Percentiles rank a stretch among this genome's conserved stretches.
These are phyloP conservation scores for Fraxinus xanthoxyloides DNA, from an alignment of 305 asterid genomes.

Conservation along the genomic window DNA sequence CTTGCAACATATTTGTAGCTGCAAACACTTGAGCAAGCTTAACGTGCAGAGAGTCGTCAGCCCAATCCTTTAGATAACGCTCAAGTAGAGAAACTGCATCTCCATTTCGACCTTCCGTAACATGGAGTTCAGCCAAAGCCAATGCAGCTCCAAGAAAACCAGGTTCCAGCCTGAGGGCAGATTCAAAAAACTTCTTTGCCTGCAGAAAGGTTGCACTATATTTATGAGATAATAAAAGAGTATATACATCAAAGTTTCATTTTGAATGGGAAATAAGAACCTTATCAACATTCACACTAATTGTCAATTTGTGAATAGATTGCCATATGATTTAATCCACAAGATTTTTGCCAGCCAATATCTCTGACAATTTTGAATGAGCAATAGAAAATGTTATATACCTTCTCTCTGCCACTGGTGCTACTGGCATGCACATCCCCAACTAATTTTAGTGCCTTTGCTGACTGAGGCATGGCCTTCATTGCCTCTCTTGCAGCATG, in stretches of 20 bases:
- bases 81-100: constrained; percentile 90
- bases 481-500: constrained; percentile 96
- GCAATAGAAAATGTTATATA: constrained; percentile 9
- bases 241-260: not conserved
- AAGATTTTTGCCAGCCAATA: not conserved
- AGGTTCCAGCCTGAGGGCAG: constrained; percentile 94
- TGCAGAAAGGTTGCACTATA: constrained; percentile 24
- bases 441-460: constrained; percentile 90
- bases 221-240: not conserved
- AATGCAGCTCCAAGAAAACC: constrained; percentile 96
- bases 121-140: constrained; percentile 97
- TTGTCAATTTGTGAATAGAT: not conserved
- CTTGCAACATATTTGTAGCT: constrained; percentile 89
- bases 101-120: constrained; percentile 84
- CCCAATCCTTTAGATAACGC: constrained; percentile 89
- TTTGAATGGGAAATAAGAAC: not conserved
- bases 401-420: constrained; percentile 89
- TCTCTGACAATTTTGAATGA: not conserved
- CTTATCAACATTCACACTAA: not conserved
- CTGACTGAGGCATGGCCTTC: constrained; percentile 99
- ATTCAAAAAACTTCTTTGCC: constrained; percentile 96
- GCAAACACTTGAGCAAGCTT: constrained; percentile 97
- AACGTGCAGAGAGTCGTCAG: constrained; percentile 90
- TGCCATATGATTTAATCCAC: not conserved
- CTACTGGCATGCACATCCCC: constrained; percentile 98